These are phyloP conservation scores for Brassica rapa DNA, from an alignment of 345 rosid genomes.

Conservation along the genomic window DNA sequence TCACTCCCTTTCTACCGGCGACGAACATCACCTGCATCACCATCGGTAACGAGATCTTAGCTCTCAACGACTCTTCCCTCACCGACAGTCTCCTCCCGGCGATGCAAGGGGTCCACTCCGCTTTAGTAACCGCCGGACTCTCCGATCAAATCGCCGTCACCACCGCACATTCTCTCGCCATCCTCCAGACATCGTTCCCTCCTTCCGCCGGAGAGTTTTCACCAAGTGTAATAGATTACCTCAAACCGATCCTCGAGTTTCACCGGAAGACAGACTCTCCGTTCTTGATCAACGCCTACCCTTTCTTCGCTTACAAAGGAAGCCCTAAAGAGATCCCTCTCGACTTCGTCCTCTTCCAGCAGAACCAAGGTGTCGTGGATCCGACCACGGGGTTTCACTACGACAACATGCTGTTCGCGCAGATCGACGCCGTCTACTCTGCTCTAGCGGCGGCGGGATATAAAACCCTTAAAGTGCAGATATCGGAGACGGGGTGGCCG, in stretches of 20 bases:
- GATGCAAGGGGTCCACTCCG: constrained; percentile 74
- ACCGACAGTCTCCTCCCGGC: constrained; percentile 67
- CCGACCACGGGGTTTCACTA: constrained; percentile 67
- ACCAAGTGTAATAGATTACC: constrained; percentile 52
- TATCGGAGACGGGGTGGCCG: constrained; percentile 99
- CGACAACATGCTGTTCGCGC: constrained; percentile 91
- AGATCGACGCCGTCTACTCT: constrained; percentile 81
- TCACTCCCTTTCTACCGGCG: constrained; percentile 66
- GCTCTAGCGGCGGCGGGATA: constrained; percentile 70
- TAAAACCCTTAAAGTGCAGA: constrained; percentile 59
- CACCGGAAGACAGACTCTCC: constrained; percentile 70
- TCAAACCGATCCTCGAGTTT: constrained; percentile 63
- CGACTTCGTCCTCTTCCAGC: constrained; percentile 78
- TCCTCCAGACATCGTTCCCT: constrained; percentile 77
- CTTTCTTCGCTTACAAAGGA: constrained; percentile 90
- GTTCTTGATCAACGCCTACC: constrained; percentile 87
- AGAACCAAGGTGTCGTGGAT: constrained; percentile 69
- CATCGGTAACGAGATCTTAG: constrained; percentile 85
- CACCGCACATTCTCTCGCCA: constrained; percentile 71
- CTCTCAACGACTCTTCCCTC: constrained; percentile 72
- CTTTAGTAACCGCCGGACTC: constrained; percentile 60
- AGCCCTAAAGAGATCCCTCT: constrained; percentile 70
- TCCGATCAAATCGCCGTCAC: constrained; percentile 72
- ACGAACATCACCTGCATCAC: constrained; percentile 82
- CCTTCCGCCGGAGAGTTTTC: constrained; percentile 86